Evolutionary conservation across 106 monocot genomes (phyloP).

Genomic region (Dendrobium officinale): DNA sequence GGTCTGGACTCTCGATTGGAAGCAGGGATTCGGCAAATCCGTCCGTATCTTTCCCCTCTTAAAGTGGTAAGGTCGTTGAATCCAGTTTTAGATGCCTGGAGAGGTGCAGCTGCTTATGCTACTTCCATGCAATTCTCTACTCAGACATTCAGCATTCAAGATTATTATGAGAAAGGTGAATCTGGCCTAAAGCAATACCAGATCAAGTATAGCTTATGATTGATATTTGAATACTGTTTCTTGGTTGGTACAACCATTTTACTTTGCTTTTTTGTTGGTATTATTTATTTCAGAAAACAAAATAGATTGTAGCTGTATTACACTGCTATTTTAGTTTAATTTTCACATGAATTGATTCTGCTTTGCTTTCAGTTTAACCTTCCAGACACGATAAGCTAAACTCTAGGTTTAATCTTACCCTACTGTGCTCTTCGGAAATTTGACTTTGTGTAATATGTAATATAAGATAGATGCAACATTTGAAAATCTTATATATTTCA

Average conservation of each 20-base stretch:
- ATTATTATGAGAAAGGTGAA: constrained; percentile 91
- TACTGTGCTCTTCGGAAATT: too few species aligned
- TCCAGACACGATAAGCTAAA: too few species aligned
- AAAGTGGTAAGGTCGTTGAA: constrained; percentile 52
- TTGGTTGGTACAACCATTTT: background rate
- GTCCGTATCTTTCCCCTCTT: constrained; percentile 69
- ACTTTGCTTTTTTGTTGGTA: background rate
- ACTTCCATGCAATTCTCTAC: constrained; percentile 29
- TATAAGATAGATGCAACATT: too few species aligned
- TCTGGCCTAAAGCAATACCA: constrained; percentile 38
- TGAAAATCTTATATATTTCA: too few species aligned
- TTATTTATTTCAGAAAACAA: background rate
- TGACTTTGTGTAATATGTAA: too few species aligned
- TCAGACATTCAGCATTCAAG: constrained; percentile 69
- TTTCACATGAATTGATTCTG: too few species aligned
- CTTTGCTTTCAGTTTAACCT: too few species aligned
- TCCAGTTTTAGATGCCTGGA: constrained; percentile 83
- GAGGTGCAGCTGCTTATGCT: constrained; percentile 76
- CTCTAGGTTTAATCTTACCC: too few species aligned
- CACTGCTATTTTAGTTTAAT: too few species aligned
- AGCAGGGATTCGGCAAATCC: constrained; percentile 51
- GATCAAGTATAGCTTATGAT: constrained; percentile 57
- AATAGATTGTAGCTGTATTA: too few species aligned
- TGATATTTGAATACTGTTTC: background rate
- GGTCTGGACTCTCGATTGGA: constrained; percentile 64